Evolutionary conservation across 2,329 filamentous ascomycete genomes (phyloP).

Genomic region (Sporothrix brunneoviolacea): DNA sequence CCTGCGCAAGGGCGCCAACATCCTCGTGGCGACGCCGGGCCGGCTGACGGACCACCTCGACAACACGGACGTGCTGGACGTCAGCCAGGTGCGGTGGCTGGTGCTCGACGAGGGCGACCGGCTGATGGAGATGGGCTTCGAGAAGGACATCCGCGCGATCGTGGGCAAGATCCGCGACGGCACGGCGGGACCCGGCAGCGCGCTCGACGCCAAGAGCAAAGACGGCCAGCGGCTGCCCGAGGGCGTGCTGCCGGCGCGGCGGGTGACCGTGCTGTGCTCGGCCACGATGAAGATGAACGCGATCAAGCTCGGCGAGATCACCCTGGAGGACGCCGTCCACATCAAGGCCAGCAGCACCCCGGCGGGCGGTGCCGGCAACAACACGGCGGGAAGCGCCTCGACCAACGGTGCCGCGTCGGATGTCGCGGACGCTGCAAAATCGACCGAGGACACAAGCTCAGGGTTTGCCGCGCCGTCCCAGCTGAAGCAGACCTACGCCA

Average conservation of each 20-base stretch:
- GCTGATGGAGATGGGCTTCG: slow-evolving; percentile 97
- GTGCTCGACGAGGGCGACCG: slow-evolving; percentile 94
- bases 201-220: slow-evolving; percentile 50
- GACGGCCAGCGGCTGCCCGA: slow-evolving; percentile 49
- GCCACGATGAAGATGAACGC: slow-evolving; percentile 98
- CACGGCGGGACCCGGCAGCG: slow-evolving; percentile 41
- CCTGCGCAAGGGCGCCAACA: slow-evolving; percentile 88
- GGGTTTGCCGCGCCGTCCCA: slow-evolving; percentile 81
- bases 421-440: too few species aligned
- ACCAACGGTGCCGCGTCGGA: background rate
- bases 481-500: slow-evolving; percentile 82
- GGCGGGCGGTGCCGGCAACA: slow-evolving; percentile 8
- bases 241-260: slow-evolving; percentile 62
- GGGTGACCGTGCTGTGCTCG: slow-evolving; percentile 86
- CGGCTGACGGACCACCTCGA: slow-evolving; percentile 86
- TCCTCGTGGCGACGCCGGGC: slow-evolving; percentile 89
- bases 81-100: slow-evolving; percentile 86
- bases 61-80: slow-evolving; percentile 81
- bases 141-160: slow-evolving; percentile 85
- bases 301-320: slow-evolving; percentile 88
- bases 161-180: slow-evolving; percentile 73
- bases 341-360: slow-evolving; percentile 60
- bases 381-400: slow-evolving; percentile 33
- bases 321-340: slow-evolving; percentile 84
- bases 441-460: too few species aligned